Evolutionary conservation across 2,329 filamentous ascomycete species (phyloP).

Genomic region (Ciborinia camelliae): DNA sequence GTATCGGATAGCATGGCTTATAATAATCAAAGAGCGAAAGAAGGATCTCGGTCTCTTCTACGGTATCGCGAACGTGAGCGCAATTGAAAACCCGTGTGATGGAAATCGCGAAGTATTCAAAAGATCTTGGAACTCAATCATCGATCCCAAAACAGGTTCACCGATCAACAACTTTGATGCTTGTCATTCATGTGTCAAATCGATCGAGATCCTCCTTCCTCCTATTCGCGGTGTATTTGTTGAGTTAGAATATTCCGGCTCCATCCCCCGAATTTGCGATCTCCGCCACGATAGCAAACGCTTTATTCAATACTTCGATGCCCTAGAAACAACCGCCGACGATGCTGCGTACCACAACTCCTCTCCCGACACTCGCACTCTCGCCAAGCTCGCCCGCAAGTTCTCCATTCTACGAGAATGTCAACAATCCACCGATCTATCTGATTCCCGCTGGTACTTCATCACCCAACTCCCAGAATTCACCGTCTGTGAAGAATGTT

Average conservation of each 20-base stretch:
- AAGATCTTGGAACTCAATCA: constrained; percentile 72
- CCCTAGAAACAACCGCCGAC: constrained; percentile 56
- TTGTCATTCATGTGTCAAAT: constrained; percentile 70
- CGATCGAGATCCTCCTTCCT: constrained; percentile 71
- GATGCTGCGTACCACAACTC: constrained; percentile 40
- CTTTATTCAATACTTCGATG: constrained; percentile 59
- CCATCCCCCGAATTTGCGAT: constrained; percentile 59
- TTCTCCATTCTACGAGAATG: constrained; percentile 32
- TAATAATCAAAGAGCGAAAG: constrained; percentile 68
- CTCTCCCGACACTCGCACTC: constrained; percentile 30
- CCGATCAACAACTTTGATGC: constrained; percentile 69
- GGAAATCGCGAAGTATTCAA: constrained; percentile 49
- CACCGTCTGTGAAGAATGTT: constrained; percentile 85
- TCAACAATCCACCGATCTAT: constrained; percentile 45
- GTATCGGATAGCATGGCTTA: constrained; percentile 79
- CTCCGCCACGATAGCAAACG: constrained; percentile 59
- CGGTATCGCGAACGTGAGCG: constrained; percentile 61
- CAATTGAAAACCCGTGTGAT: constrained; percentile 55
- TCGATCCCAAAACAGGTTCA: constrained; percentile 61
- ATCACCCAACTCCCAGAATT: constrained; percentile 73
- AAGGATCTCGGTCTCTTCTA: constrained; percentile 67
- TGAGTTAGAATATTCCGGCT: constrained; percentile 39
- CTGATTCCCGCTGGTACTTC: constrained; percentile 70
- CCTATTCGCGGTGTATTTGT: constrained; percentile 64
- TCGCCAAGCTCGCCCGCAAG: constrained; percentile 30